Evolutionary conservation across 768 basidiomycete species (phyloP), one percentile per base, ranked within the genome.

Genomic region (Suillus lakei): DNA sequence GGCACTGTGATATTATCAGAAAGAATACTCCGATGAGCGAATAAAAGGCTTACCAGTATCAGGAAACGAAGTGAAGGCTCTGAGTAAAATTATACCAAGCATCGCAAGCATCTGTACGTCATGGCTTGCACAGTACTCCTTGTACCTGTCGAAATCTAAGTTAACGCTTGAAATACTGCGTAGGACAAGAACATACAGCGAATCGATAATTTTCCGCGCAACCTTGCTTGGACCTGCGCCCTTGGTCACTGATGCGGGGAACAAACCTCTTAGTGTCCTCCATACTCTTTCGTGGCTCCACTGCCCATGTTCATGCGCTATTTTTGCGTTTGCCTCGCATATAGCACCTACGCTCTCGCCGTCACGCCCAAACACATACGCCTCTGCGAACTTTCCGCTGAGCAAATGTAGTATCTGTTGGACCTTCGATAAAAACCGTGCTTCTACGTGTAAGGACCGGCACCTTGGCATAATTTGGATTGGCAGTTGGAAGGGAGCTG

Each of bases 81-180:
- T 88, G 3, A 94, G 80, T 3, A 94, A 77, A n/a, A 93, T 75
- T 56, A 86, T 79, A 0, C 91, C 82, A 4, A 93, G 66, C 86
- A 95, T 93, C 0, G 91, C 92, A 18, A 95, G 80, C 88, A 93
- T 89, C 70, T 95, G 92, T 1, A 94, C 74, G 70, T 95, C 92
- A 70, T 86, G 92, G 39, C 78, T 80, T 8, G 67, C 69, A 16
- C 78, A 74, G 36, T 85, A 77, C 64, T 85, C 80, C 4, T 68
- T 64, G 41, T 86, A 81, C 67, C 87, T 88, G 53, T 21, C 30
- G 23, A 7, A 64, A 41, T 6, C 10, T 34, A 64, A 23, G 61
- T 66, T 9, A 67, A 66, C 26, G 46, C 41, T 36, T 38, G 18
- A 39, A 43, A n/a, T 56, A 60, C 15, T 39, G 32, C 5, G 9